phyloP scores from a whole-genome alignment of 176 grass and related monocot genomes.

The Metroxylon sagu region DNA sequence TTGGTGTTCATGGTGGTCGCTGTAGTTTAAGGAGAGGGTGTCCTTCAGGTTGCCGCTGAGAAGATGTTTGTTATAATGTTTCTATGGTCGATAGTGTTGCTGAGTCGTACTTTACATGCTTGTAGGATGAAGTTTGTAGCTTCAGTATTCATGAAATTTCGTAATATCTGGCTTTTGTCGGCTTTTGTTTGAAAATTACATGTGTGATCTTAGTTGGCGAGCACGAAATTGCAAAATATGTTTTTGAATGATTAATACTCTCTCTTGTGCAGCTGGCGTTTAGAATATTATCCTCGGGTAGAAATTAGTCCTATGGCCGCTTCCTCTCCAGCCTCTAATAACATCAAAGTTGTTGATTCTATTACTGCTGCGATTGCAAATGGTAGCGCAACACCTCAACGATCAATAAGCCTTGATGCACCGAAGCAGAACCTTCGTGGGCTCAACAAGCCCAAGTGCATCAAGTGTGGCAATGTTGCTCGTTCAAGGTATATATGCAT shows the following conservation, averaged over 20 bases:
- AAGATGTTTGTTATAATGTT: too few species aligned
- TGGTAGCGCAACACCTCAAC: conserved; percentile 54
- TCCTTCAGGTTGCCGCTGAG: too few species aligned
- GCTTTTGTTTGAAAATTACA: too few species aligned
- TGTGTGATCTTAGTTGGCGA: too few species aligned
- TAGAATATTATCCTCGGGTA: background rate
- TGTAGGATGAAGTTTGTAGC: too few species aligned
- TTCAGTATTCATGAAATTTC: too few species aligned
- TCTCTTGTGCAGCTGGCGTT: background rate
- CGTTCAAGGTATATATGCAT: conserved; percentile 62
- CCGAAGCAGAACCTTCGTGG: conserved; percentile 78
- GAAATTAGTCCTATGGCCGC: conserved; percentile 21
- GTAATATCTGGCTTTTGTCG: too few species aligned
- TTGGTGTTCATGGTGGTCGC: too few species aligned
- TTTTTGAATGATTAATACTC: background rate
- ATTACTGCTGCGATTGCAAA: conserved; percentile 22
- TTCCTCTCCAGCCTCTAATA: conserved; percentile 33
- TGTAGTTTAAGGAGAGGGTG: too few species aligned
- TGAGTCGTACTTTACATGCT: too few species aligned
- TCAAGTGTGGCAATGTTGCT: conserved; percentile 89
- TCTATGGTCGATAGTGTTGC: too few species aligned
- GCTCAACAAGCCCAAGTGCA: conserved; percentile 92
- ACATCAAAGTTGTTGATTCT: conserved; percentile 23
- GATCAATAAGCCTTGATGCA: conserved; percentile 44
- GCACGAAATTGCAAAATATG: too few species aligned